A percentile compares a stretch with the other conserved stretches of the same genome.
These are phyloP conservation scores for Monascus ruber DNA, from an alignment of 2,329 filamentous ascomycete species.

Conservation along the genomic window DNA sequence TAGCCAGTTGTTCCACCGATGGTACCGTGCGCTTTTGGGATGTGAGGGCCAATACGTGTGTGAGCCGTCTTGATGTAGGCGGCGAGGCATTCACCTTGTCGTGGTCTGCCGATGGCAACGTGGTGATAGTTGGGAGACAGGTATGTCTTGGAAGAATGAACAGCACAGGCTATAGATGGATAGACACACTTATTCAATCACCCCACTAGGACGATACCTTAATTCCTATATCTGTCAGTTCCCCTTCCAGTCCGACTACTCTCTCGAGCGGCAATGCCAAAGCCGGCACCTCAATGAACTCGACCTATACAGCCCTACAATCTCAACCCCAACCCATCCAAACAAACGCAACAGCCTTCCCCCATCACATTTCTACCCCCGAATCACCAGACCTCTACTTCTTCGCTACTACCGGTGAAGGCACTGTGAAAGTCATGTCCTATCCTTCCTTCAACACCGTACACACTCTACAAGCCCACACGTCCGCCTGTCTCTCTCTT, in stretches of 20 bases:
- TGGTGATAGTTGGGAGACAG: slow-evolving; percentile 37
- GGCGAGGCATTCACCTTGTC: slow-evolving; percentile 39
- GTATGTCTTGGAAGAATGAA: slow-evolving; percentile 13
- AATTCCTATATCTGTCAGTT: slow-evolving; percentile 34
- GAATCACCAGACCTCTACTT: slow-evolving; percentile 29
- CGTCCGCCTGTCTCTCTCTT: slow-evolving; percentile 37
- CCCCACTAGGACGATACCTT: slow-evolving; percentile 35
- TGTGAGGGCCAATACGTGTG: slow-evolving; percentile 37
- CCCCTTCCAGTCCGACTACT: slow-evolving; percentile 23
- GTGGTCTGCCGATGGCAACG: slow-evolving; percentile 38
- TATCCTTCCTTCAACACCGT: slow-evolving; percentile 35
- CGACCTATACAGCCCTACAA: slow-evolving; percentile 28
- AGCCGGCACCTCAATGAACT: slow-evolving; percentile 1
- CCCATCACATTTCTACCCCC: slow-evolving; percentile 27
- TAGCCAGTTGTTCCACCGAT: slow-evolving; percentile 39
- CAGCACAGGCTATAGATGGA: background rate
- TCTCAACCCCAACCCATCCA: slow-evolving; percentile 34
- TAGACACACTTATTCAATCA: background rate
- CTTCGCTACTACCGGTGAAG: slow-evolving; percentile 39
- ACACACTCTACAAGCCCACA: slow-evolving; percentile 38
- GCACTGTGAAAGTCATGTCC: slow-evolving; percentile 36
- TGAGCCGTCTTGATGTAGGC: slow-evolving; percentile 37
- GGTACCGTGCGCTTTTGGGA: slow-evolving; percentile 42
- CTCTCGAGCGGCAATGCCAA: slow-evolving; percentile 7
- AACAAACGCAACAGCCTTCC: slow-evolving; percentile 39